These are phyloP conservation scores for Boletus sp. DNA, from an alignment of 768 basidiomycete species.

Conservation along the genomic window DNA sequence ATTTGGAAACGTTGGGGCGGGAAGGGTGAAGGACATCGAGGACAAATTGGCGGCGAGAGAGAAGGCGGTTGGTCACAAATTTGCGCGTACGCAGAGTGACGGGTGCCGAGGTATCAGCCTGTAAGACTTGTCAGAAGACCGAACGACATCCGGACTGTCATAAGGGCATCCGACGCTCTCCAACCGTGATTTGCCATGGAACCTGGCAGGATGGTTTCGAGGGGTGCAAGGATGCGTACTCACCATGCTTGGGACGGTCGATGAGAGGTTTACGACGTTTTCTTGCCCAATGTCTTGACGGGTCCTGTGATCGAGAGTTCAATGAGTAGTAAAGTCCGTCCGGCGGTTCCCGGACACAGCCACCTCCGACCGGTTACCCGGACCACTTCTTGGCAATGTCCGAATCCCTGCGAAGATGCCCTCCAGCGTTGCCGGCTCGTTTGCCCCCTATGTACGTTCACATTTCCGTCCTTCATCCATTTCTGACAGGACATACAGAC, in stretches of 20 bases:
- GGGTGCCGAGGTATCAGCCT: conserved; percentile 81
- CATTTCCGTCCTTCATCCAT: background rate
- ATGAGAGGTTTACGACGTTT: conserved; percentile 21
- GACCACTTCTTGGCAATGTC: background rate
- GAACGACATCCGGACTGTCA: conserved; percentile 21
- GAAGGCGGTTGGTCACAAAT: conserved; percentile 98
- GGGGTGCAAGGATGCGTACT: conserved; percentile 20
- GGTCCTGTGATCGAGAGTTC: conserved; percentile 12
- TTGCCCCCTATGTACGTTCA: conserved; percentile 56
- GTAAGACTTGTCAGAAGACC: conserved; percentile 18
- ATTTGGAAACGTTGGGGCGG: conserved; percentile 89
- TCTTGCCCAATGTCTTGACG: conserved; percentile 30
- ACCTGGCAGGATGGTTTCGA: background rate
- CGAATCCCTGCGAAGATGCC: background rate
- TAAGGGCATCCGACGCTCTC: conserved; percentile 28
- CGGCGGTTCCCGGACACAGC: conserved; percentile 46
- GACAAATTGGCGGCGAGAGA: conserved; percentile 94
- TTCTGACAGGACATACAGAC: conserved; percentile 36
- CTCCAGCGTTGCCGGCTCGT: conserved; percentile 38
- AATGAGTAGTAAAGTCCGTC: conserved; percentile 24
- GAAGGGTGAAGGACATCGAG: conserved; percentile 95
- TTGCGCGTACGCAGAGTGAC: conserved; percentile 98
- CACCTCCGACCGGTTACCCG: conserved; percentile 18
- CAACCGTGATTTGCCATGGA: conserved; percentile 6
- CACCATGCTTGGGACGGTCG: conserved; percentile 36